Base-by-base conservation (phyloP, 2,329 filamentous ascomycete genomes). In the Cercospora citrullina region DNA sequence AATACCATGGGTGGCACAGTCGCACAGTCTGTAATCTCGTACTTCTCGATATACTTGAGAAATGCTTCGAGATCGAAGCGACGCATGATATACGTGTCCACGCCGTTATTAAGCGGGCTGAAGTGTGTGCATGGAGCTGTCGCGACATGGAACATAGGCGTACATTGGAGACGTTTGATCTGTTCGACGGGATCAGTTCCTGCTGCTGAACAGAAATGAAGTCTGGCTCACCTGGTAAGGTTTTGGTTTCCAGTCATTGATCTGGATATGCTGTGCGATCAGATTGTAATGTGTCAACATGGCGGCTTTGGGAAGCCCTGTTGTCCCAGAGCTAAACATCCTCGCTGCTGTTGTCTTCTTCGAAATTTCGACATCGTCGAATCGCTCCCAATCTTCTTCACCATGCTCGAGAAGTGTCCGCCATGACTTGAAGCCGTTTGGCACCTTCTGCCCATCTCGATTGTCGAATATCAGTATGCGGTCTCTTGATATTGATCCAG, bases 1-100 rank as follows among this genome's bases (percentile, higher is more conserved):
- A 86, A 79, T 1, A 82, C 81, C 73, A 96, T 94, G 0, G 92
- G 92, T 6, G 92, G 92, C 0, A 94, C 91, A 72, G 94, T 78
- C 71, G 85, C 89, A 9, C 95, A 81, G 36, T 84, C 83, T 57
- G 84, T 83, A 73, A 95, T 91, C 78, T 88, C 89, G 81, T 87
- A 90, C 33, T 81, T 84, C 74, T 92, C 86, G 21, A 94, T 89
- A 1, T 88, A 82, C 30, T 82, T 77, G 26, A 94, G 81, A 75
- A 82, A 87, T 0, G 76, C 73, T 30, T 84, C 78, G 21, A 87
- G 78, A 1, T 84, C 81, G 71, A 85, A 85, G 5, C 83, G 79
- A 2, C 80, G 81, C 76, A 85, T 80, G 45, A 86, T 76, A 66
- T 77, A 80, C 3, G 67, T 70, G 0, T 78, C 79, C 2, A 61